Evolutionary conservation across 768 basidiomycete genomes (phyloP).

Genomic region (Cubamyces sp.): DNA sequence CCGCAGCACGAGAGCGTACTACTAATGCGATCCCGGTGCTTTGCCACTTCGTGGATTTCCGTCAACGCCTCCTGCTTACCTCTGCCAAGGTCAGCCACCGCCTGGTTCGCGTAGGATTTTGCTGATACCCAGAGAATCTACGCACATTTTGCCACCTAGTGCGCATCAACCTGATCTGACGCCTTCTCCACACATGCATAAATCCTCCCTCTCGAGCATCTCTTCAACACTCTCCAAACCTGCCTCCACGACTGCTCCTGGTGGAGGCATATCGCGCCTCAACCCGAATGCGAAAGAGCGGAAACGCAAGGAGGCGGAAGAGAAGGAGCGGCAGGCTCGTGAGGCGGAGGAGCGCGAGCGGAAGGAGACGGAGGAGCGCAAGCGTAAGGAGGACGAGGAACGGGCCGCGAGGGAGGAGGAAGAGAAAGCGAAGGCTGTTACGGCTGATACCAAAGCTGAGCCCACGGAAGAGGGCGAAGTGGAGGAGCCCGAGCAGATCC

Average conservation of each 20-base stretch:
- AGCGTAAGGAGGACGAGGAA: conserved; percentile 45
- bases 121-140: too few relatives aligned
- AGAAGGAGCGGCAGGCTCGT: conserved; percentile 47
- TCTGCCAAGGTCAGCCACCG: too few relatives aligned
- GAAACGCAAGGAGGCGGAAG: conserved; percentile 45
- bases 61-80: too few relatives aligned
- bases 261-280: conserved; percentile 45
- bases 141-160: conserved; percentile 50
- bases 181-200: conserved; percentile 45
- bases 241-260: conserved; percentile 48
- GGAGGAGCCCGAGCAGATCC: conserved; percentile 45
- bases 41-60: too few relatives aligned
- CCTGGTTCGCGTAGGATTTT: too few relatives aligned
- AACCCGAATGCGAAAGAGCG: conserved; percentile 62
- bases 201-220: conserved; percentile 51
- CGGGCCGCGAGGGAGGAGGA: conserved; percentile 39
- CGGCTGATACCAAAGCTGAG: conserved; percentile 39
- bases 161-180: conserved; percentile 52
- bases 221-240: conserved; percentile 75
- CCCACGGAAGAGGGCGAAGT: conserved; percentile 50
- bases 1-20: too few relatives aligned
- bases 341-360: conserved; percentile 41
- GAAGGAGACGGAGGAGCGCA: conserved; percentile 43
- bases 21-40: too few relatives aligned
- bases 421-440: conserved; percentile 41